A percentile compares a stretch with the other conserved stretches of the same genome.
These are phyloP conservation scores for Turritis glabra DNA, from an alignment of 345 rosid species.

Conservation along the genomic window DNA sequence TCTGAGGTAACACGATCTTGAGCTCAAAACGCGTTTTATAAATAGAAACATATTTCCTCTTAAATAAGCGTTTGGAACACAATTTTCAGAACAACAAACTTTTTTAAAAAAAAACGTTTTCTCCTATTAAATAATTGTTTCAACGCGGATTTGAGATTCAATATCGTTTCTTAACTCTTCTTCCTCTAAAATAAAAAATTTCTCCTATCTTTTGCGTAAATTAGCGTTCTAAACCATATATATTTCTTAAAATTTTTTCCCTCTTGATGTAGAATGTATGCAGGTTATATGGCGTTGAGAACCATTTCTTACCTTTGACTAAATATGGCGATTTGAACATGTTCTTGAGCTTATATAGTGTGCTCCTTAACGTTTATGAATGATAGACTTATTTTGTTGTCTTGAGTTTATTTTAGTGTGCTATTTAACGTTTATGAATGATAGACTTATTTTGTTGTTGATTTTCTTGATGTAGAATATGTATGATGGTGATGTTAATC, in stretches of 20 bases:
- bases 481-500: conserved; percentile 43
- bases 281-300: background rate
- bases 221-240: background rate
- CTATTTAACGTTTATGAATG: background rate
- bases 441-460: too few species aligned
- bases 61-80: too few species aligned
- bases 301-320: background rate
- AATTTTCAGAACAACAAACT: too few species aligned
- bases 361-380: background rate
- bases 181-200: too few species aligned
- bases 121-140: too few species aligned
- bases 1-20: too few species aligned
- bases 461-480: conserved; percentile 44
- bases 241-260: background rate
- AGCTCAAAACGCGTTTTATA: too few species aligned
- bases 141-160: too few species aligned
- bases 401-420: background rate
- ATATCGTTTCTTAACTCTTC: background rate
- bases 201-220: background rate
- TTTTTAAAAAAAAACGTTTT: too few species aligned
- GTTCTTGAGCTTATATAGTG: background rate
- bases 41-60: too few species aligned
- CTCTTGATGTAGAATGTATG: conserved; percentile 46
- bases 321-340: background rate
- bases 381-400: too few species aligned